Percentiles rank a stretch among this genome's conserved stretches.
Evolutionary conservation across 2,329 filamentous ascomycete genomes (phyloP).

Genomic region (Monosporascus sp.): DNA sequence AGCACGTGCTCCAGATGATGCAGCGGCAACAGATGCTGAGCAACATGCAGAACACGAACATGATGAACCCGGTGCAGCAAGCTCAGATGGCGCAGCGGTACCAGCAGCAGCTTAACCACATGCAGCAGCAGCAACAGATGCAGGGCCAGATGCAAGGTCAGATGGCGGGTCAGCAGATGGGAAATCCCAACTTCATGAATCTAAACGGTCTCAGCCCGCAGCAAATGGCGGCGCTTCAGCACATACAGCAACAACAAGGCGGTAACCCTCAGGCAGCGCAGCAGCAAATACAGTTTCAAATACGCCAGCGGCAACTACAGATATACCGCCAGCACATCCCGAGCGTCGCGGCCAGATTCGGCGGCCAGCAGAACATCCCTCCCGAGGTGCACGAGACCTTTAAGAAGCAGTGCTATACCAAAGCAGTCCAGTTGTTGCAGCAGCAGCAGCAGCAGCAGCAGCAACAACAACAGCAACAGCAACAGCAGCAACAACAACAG

Average conservation of each 20-base stretch:
- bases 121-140: conserved; percentile 33
- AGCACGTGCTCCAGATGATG: conserved; percentile 37
- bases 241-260: conserved; percentile 26
- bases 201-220: conserved; percentile 26
- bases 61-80: conserved; percentile 35
- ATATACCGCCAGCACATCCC: conserved; percentile 37
- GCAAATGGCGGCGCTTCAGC: conserved; percentile 25
- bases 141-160: conserved; percentile 31
- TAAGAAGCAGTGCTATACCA: conserved; percentile 32
- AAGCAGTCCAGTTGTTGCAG: conserved; percentile 14
- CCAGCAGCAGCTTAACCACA: conserved; percentile 27
- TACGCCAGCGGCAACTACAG: conserved; percentile 18
- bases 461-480: conserved; percentile 34
- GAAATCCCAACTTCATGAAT: conserved; percentile 39
- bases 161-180: conserved; percentile 35
- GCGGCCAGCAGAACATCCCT: conserved; percentile 41
- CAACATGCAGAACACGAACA: conserved; percentile 33
- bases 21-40: conserved; percentile 37
- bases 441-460: conserved; percentile 37
- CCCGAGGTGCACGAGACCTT: conserved; percentile 39
- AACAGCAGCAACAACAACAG: conserved; percentile 37
- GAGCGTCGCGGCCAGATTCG: conserved; percentile 31
- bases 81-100: conserved; percentile 29
- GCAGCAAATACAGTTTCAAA: conserved; percentile 24
- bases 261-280: conserved; percentile 20